Percentiles rank a stretch among this genome's conserved stretches.
These are phyloP conservation scores for Casuarina glauca DNA, from an alignment of 306 rosid species.

Conservation along the genomic window DNA sequence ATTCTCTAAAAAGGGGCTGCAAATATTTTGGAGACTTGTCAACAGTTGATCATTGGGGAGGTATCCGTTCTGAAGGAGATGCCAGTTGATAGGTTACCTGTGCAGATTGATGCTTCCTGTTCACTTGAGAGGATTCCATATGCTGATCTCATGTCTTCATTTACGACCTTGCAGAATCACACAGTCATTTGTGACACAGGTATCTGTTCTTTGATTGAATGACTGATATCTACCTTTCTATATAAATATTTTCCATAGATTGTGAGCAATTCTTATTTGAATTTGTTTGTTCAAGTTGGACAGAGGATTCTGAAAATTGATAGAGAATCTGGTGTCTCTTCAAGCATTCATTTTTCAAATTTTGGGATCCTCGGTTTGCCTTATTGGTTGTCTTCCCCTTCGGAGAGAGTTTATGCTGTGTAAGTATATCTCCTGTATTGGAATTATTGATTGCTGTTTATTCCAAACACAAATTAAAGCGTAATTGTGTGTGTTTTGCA, in stretches of 20 bases:
- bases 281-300: slow-evolving; percentile 58
- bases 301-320: slow-evolving; percentile 71
- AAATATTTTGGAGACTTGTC: slow-evolving; percentile 57
- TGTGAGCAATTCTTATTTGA: slow-evolving; percentile 29
- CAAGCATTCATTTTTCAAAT: slow-evolving; percentile 64
- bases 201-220: slow-evolving; percentile 30
- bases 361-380: slow-evolving; percentile 84
- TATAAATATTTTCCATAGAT: slow-evolving; percentile 18
- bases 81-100: slow-evolving; percentile 50
- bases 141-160: slow-evolving; percentile 67
- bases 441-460: background rate
- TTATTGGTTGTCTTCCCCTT: slow-evolving; percentile 65
- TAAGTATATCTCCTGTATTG: slow-evolving; percentile 39
- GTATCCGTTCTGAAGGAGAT: slow-evolving; percentile 57
- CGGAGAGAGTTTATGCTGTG: slow-evolving; percentile 61
- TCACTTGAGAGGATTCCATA: slow-evolving; percentile 46
- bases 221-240: slow-evolving; percentile 6
- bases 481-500: background rate
- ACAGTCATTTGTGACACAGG: slow-evolving; percentile 71
- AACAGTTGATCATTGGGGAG: slow-evolving; percentile 50
- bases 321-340: slow-evolving; percentile 48
- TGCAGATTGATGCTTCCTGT: slow-evolving; percentile 35
- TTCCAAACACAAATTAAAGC: background rate
- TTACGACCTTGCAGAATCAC: slow-evolving; percentile 55
- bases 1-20: slow-evolving; percentile 50